Conservation (phyloP, 805 yeast genomes). For the Debaryomyces hansenii region DNA sequence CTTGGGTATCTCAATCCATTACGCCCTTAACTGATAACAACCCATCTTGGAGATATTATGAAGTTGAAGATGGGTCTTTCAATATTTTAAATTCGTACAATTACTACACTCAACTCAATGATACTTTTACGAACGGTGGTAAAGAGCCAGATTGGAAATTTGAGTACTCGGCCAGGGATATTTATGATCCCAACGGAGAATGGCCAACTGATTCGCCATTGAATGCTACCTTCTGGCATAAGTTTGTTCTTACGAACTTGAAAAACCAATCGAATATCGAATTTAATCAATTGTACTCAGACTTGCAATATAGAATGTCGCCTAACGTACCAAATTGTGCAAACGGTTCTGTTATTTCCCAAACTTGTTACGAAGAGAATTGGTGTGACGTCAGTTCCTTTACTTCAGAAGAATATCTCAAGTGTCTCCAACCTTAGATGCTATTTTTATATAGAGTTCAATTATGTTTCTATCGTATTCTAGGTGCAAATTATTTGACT, state of each 20-base stretch:
- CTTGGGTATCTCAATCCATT: conserved; percentile 67
- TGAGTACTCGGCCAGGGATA: conserved; percentile 63
- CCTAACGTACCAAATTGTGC: conserved; percentile 55
- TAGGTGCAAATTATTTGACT: no score
- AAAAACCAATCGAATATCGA: conserved; percentile 35
- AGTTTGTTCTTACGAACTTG: conserved; percentile 45
- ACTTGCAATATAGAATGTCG: conserved; percentile 52
- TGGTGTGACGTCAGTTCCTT: conserved; percentile 17
- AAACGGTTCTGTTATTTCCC: conserved; percentile 20
- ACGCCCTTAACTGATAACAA: conserved; percentile 61
- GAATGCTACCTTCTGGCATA: conserved; percentile 70
- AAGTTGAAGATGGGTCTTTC: conserved; percentile 61
- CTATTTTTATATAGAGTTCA: neutral
- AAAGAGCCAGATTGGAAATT: conserved; percentile 61
- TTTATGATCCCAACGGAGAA: conserved; percentile 46
- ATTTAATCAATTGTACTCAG: conserved; percentile 50
- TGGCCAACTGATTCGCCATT: conserved; percentile 65
- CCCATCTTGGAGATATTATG: conserved; percentile 74
- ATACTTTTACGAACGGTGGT: conserved; percentile 52
- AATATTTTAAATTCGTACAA: conserved; percentile 60
- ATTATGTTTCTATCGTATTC: no score
- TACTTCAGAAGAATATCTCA: conserved; percentile 12
- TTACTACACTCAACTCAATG: conserved; percentile 59
- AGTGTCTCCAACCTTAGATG: conserved; percentile 15
- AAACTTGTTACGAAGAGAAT: conserved; percentile 19